Conservation (phyloP, 2,329 filamentous ascomycete species). For the Calonectria hawksworthii region DNA sequence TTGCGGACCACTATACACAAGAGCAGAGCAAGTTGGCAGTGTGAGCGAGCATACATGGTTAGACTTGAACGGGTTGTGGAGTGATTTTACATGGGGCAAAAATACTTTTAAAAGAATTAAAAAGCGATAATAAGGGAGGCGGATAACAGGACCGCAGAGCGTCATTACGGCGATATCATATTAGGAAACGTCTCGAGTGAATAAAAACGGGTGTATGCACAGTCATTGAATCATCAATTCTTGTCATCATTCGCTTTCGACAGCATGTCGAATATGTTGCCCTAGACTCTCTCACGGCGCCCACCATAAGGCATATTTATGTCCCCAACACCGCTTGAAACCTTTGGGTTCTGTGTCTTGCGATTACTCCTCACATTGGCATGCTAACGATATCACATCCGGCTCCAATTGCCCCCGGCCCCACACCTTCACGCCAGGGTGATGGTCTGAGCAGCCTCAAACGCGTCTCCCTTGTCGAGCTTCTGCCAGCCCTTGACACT, state of each 20-base stretch:
- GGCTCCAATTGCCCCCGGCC: slow-evolving; percentile 1
- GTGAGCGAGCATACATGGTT: background rate
- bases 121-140: background rate
- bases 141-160: background rate
- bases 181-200: slow-evolving; percentile 22
- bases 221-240: slow-evolving; percentile 25
- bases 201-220: slow-evolving; percentile 9
- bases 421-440: slow-evolving; percentile 48
- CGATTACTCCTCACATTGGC: background rate
- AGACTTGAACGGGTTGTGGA: background rate
- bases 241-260: slow-evolving; percentile 22
- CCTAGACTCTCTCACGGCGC: background rate
- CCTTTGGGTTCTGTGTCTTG: slow-evolving; percentile 3
- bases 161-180: background rate
- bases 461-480: slow-evolving; percentile 82
- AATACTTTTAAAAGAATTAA: background rate
- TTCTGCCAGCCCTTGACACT: slow-evolving; percentile 86
- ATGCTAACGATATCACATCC: slow-evolving; percentile 13
- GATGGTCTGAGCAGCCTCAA: slow-evolving; percentile 74
- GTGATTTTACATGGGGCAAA: background rate
- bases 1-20: slow-evolving; percentile 82
- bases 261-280: background rate
- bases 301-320: slow-evolving; percentile 2
- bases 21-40: slow-evolving; percentile 41
- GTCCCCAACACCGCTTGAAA: background rate